These are phyloP conservation scores for Fraxinus pennsylvanica DNA, from an alignment of 257 asterid genomes.

Conservation along the genomic window DNA sequence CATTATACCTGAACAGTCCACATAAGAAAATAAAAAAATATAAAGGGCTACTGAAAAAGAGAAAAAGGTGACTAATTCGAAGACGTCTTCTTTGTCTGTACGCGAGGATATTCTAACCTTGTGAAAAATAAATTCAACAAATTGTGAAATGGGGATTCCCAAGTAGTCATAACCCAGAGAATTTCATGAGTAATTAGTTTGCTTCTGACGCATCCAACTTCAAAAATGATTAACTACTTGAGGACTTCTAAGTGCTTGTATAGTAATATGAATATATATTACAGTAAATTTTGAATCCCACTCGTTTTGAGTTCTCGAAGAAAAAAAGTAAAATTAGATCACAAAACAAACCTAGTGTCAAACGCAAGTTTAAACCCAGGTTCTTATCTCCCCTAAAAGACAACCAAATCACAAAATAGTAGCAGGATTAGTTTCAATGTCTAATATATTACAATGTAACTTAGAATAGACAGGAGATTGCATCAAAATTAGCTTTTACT, in stretches of 20 bases:
- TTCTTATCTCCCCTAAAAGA: not conserved
- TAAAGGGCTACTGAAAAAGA: not conserved
- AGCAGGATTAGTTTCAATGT: not conserved
- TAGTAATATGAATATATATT: not conserved
- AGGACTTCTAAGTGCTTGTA: not conserved
- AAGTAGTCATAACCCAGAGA: not conserved
- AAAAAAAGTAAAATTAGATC: not conserved
- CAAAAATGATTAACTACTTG: not conserved
- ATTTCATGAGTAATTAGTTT: not conserved
- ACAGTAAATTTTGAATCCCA: not conserved
- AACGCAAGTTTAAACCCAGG: too few species aligned
- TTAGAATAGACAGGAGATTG: not conserved
- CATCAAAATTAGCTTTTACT: not conserved
- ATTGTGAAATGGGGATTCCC: not conserved
- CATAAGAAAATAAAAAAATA: not conserved
- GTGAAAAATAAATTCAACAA: not conserved
- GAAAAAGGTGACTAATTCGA: not conserved
- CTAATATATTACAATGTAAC: not conserved
- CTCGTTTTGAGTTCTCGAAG: too few species aligned
- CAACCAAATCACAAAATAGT: not conserved
- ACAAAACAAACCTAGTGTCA: not conserved
- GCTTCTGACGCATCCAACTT: not conserved
- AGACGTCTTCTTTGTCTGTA: not conserved
- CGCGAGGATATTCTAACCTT: not conserved
- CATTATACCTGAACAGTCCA: not conserved